These are phyloP conservation scores for Pholiota conissans DNA, from an alignment of 768 basidiomycete species.

Conservation along the genomic window DNA sequence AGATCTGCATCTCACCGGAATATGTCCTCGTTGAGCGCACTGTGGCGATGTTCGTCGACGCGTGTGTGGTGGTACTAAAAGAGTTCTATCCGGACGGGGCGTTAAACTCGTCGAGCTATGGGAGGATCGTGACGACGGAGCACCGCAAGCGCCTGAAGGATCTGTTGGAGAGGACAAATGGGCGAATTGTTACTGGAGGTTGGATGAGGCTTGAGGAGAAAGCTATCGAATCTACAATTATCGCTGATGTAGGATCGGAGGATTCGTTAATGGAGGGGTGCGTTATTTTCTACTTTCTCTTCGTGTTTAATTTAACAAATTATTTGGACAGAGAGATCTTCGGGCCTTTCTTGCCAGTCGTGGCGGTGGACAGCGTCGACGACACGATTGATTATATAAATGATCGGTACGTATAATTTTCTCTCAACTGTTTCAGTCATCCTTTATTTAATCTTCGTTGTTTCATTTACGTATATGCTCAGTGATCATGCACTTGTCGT, in stretches of 20 bases:
- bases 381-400: slow-evolving; percentile 59
- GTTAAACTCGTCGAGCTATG: slow-evolving; percentile 39
- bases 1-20: slow-evolving; percentile 66
- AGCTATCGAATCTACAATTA: slow-evolving; percentile 60
- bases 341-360: slow-evolving; percentile 67
- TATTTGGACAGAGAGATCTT: slow-evolving; percentile 59
- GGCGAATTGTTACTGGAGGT: slow-evolving; percentile 52
- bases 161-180: slow-evolving; percentile 55
- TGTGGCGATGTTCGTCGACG: slow-evolving; percentile 43
- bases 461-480: background rate
- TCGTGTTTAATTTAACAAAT: background rate
- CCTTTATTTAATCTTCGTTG: no score
- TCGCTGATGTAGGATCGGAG: slow-evolving; percentile 48
- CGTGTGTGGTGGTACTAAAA: slow-evolving; percentile 40
- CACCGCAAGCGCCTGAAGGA: slow-evolving; percentile 56
- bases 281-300: slow-evolving; percentile 13
- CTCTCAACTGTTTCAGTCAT: background rate
- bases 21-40: slow-evolving; percentile 39
- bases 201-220: slow-evolving; percentile 29
- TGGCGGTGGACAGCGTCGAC: slow-evolving; percentile 54
- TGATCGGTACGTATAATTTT: slow-evolving; percentile 36
- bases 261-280: slow-evolving; percentile 67
- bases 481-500: slow-evolving; percentile 63
- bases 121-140: slow-evolving; percentile 50
- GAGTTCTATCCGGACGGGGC: slow-evolving; percentile 58